Percentiles rank a stretch among this genome's conserved stretches.
Evolutionary conservation across 108 stramenopile genomes (phyloP).

Genomic region (Seminavis robusta): DNA sequence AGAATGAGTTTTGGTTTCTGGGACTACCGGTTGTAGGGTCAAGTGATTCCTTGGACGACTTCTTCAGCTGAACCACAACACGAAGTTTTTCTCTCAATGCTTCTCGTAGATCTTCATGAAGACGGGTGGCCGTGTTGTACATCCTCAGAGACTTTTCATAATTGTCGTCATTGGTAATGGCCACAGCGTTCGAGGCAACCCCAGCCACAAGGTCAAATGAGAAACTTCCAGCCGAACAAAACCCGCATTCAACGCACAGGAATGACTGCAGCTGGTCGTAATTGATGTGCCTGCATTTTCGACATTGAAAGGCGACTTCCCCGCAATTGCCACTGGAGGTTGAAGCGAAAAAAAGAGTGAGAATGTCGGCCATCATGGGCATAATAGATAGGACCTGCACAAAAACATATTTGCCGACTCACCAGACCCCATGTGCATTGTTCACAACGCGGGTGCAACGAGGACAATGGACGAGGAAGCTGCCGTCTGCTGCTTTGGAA

Average conservation of each 20-base stretch:
- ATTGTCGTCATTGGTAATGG: conserved; percentile 63
- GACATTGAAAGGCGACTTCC: conserved; percentile 94
- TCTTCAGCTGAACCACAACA: no score
- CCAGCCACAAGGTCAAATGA: conserved; percentile 57
- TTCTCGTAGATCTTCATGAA: conserved; percentile 27
- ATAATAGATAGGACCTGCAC: no score
- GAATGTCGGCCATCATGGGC: no score
- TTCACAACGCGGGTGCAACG: conserved; percentile 90
- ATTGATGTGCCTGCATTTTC: conserved; percentile 93
- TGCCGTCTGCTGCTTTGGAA: conserved; percentile 46
- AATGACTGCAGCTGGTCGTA: conserved; percentile 94
- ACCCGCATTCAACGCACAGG: conserved; percentile 96
- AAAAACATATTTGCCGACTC: no score
- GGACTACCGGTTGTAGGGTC: no score
- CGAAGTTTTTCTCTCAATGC: conserved; percentile 18
- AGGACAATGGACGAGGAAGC: conserved; percentile 77
- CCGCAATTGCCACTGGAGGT: conserved; percentile 92
- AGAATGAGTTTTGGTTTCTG: no score
- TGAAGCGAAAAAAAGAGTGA: no score
- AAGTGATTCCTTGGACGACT: no score
- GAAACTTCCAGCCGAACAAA: conserved; percentile 86
- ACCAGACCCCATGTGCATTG: conserved; percentile 95
- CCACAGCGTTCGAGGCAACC: conserved; percentile 74
- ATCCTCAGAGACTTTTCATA: conserved; percentile 25
- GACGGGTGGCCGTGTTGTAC: conserved; percentile 13